Evolutionary conservation across 805 yeast genomes (phyloP).

Genomic region (Candida verbasci): DNA sequence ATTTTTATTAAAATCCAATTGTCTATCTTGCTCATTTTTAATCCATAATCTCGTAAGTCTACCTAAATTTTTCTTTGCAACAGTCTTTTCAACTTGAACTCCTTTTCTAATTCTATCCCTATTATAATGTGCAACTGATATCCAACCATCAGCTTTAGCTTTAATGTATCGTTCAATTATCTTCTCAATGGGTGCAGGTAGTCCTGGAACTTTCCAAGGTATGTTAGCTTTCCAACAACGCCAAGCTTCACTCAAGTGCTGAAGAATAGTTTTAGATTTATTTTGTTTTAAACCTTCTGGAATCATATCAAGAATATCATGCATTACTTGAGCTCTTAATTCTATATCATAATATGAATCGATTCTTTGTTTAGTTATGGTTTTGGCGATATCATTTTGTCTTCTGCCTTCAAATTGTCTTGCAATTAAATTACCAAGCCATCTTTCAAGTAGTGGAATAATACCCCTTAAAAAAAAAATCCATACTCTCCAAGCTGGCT

Average conservation of each 20-base stretch:
- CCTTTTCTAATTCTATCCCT: conserved; percentile 86
- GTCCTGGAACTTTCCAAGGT: conserved; percentile 96
- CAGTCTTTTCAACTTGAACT: conserved; percentile 91
- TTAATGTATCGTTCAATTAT: conserved; percentile 86
- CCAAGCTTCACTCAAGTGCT: conserved; percentile 98
- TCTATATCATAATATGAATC: conserved; percentile 95
- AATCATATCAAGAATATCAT: conserved; percentile 93
- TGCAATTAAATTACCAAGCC: conserved; percentile 88
- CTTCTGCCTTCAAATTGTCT: conserved; percentile 96
- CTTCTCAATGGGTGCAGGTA: conserved; percentile 84
- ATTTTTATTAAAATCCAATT: conserved; percentile 67
- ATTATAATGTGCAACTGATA: conserved; percentile 86
- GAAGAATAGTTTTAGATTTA: conserved; percentile 81
- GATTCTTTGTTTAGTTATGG: conserved; percentile 91
- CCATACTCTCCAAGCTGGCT: conserved; percentile 99
- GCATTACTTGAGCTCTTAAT: conserved; percentile 88
- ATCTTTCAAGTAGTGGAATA: conserved; percentile 85
- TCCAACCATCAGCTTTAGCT: conserved; percentile 97
- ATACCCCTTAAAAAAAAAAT: conserved; percentile 85
- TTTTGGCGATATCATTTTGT: conserved; percentile 86
- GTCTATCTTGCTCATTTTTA: conserved; percentile 87
- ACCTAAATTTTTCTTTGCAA: conserved; percentile 89
- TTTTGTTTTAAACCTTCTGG: conserved; percentile 90
- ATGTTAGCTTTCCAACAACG: conserved; percentile 99
- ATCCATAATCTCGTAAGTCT: conserved; percentile 89